Conservation (phyloP, 495 filamentous ascomycete species). For the Hypoxylon perforatum region DNA sequence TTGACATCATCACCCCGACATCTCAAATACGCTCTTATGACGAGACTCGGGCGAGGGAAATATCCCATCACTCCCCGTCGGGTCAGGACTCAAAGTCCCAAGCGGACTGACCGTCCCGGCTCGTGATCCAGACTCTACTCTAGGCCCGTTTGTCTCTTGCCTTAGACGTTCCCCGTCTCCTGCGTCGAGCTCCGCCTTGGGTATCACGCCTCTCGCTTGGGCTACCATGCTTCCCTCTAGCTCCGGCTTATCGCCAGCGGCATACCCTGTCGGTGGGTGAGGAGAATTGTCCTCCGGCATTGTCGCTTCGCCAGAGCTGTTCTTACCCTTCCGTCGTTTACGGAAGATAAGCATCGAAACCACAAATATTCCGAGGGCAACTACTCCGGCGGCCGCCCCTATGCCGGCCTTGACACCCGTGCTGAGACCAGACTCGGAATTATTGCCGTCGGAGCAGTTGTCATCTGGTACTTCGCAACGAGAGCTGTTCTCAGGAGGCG, state of each 20-base stretch:
- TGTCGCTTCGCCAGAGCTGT: not conserved
- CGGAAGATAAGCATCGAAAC: not conserved
- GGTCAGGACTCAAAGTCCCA: not conserved
- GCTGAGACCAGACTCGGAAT: not conserved
- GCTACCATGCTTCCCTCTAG: not conserved
- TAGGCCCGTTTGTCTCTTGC: not conserved
- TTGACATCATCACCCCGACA: not conserved
- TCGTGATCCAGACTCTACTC: not conserved
- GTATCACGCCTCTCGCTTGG: constrained; percentile 4
- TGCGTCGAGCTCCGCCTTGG: constrained; percentile 18
- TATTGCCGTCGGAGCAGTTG: not conserved
- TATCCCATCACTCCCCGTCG: not conserved
- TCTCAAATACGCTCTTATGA: constrained; percentile 11
- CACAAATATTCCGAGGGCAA: not conserved
- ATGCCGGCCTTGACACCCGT: not conserved
- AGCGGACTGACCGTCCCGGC: constrained; percentile 1
- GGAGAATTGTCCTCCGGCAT: not conserved
- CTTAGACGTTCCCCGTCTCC: not conserved
- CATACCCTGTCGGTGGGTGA: not conserved
- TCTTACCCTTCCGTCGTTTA: not conserved
- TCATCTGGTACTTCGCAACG: no score
- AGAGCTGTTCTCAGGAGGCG: no score
- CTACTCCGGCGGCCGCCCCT: not conserved
- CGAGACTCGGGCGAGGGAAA: constrained; percentile 5
- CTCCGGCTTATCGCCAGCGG: constrained; percentile 7